Percentiles rank a stretch among this genome's conserved stretches.
Evolutionary conservation across 1,284 basidiomycete genomes (phyloP).

Genomic region (Cystobasidium slooffiae): DNA sequence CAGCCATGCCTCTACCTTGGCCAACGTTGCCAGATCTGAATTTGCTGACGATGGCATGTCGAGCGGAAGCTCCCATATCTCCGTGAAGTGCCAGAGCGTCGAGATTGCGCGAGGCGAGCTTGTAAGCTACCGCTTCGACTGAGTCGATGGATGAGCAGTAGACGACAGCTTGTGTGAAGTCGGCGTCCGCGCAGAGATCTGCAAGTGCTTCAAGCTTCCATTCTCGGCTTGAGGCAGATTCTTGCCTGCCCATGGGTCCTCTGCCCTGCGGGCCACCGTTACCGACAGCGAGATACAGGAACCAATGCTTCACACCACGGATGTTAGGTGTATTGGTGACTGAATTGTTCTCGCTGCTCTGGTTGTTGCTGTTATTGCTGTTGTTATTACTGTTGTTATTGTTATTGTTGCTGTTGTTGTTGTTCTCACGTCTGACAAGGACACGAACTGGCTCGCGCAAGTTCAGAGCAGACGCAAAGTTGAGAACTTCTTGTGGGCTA

Average conservation of each 20-base stretch:
- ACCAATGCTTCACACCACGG: constrained; percentile 81
- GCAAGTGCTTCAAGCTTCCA: constrained; percentile 96
- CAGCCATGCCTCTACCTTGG: constrained; percentile 36
- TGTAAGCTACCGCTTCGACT: constrained; percentile 57
- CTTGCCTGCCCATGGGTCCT: constrained; percentile 44
- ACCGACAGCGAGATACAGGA: constrained; percentile 62
- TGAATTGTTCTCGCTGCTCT: constrained; percentile 2
- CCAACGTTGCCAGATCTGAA: constrained; percentile 47
- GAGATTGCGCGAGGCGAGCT: constrained; percentile 56
- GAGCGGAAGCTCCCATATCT: constrained; percentile 49
- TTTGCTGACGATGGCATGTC: constrained; percentile 48
- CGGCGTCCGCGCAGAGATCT: constrained; percentile 84
- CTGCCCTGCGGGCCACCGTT: constrained; percentile 36
- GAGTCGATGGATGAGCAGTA: constrained; percentile 51
- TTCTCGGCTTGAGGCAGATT: constrained; percentile 62
- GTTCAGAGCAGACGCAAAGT: constrained; percentile 83
- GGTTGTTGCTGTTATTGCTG: constrained; percentile 17
- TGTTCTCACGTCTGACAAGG: constrained; percentile 91
- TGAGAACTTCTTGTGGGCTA: constrained; percentile 87
- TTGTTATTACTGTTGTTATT: constrained; percentile 64
- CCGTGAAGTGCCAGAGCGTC: constrained; percentile 55
- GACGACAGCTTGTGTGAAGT: constrained; percentile 69
- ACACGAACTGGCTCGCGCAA: constrained; percentile 93
- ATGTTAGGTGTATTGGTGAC: constrained; percentile 20
- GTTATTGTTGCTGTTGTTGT: constrained; percentile 56